Evolutionary conservation across 129 eudicot species (phyloP), one percentile per base, ranked within the genome.

Genomic region (Flaveria linearis): DNA sequence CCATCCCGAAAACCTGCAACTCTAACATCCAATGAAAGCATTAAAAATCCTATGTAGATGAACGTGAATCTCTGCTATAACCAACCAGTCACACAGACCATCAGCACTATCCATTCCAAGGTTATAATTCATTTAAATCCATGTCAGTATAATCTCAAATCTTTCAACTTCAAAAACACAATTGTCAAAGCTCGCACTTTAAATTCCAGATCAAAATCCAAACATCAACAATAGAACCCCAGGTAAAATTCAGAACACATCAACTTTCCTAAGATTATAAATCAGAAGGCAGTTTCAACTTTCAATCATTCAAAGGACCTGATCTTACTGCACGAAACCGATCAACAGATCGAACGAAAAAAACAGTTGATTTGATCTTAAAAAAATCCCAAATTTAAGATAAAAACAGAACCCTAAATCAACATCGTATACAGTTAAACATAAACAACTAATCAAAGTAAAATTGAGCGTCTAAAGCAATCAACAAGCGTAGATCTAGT

Each of bases 401-500:
- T 4, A 62, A 10, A 36, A 16, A 49, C 12, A 49, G 33, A 80
- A 80, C 76, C 80, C 80, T 68, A 80, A 45, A 57, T 80, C 69
- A 57, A 28, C 71, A 80, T 43, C 75, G 42, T 9, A 17, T 6
- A 20, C 17, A 50, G 42, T 50, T 61, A 41, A 23, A 51, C 2
- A n/a, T 64, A 64, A 64, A 43, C 74, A 67, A 9, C 17, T 18
- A 68, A 45, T 43, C 46, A 46, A 20, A 80, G 23, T 1, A 56
- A 25, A 74, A 52, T 68, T 67, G 50, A 74, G 22, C 20, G 57
- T 56, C 79, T 52, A 18, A 52, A 64, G 68, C 5, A 25, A 50
- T 47, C 36, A 67, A 67, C 12, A 46, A 74, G 6, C 65, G 68
- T 36, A 80, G 84, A 80, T 80, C 84, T 67, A 74, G 39, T 16